Evolutionary conservation across 2,329 filamentous ascomycete genomes (phyloP).

Genomic region (Aspergillus quadrilineatus): DNA sequence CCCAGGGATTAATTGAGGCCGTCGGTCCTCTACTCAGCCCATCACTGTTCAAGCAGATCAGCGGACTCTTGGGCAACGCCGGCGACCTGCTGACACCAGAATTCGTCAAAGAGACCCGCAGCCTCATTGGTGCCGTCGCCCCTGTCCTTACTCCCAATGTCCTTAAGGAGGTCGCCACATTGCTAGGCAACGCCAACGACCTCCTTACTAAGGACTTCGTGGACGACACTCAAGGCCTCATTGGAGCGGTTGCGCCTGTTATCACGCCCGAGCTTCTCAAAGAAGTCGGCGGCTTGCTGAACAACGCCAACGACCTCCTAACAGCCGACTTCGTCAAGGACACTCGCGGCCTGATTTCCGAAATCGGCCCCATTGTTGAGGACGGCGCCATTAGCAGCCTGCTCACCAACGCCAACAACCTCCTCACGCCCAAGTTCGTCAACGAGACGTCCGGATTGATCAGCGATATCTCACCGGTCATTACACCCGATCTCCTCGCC

Average conservation of each 20-base stretch:
- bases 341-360: constrained; percentile 15
- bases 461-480: constrained; percentile 21
- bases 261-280: constrained; percentile 27
- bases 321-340: constrained; percentile 30
- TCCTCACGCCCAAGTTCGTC: constrained; percentile 25
- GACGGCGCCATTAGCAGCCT: constrained; percentile 14
- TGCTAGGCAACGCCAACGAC: constrained; percentile 26
- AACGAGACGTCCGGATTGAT: constrained; percentile 25
- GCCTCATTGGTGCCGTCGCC: constrained; percentile 20
- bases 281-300: constrained; percentile 24
- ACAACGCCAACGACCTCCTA: constrained; percentile 32
- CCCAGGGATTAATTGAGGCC: constrained; percentile 20
- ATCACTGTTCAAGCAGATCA: constrained; percentile 26
- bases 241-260: constrained; percentile 24
- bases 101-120: constrained; percentile 27
- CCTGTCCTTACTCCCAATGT: constrained; percentile 22
- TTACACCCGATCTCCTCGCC: constrained; percentile 23
- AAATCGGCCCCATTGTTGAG: constrained; percentile 16
- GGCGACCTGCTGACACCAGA: constrained; percentile 33
- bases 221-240: constrained; percentile 25
- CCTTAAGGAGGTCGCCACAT: constrained; percentile 20
- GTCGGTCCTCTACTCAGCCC: constrained; percentile 27
- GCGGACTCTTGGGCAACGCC: constrained; percentile 25
- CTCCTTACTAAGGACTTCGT: constrained; percentile 28
- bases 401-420: constrained; percentile 20